These are phyloP conservation scores for Tolypocladium paradoxum DNA, from an alignment of 2,329 filamentous ascomycete genomes.

Conservation along the genomic window DNA sequence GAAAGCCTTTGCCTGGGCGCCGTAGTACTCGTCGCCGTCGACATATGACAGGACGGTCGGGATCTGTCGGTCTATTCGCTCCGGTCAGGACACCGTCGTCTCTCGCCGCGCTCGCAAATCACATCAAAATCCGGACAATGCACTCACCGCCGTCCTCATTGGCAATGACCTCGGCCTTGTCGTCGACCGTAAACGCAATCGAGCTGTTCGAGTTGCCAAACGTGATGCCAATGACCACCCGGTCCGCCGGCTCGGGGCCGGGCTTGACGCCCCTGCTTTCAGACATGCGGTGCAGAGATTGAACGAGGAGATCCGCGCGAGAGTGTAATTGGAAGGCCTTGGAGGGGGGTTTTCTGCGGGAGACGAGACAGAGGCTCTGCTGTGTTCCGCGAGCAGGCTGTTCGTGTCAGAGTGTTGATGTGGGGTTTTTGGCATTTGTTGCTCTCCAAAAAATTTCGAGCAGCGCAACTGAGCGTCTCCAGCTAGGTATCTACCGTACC, in stretches of 20 bases:
- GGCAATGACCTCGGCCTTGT: constrained; percentile 94
- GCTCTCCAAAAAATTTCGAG: constrained; percentile 11
- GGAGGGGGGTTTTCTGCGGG: not conserved
- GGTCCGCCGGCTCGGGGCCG: constrained; percentile 43
- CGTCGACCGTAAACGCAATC: constrained; percentile 85
- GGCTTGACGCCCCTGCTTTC: constrained; percentile 31
- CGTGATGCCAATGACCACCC: constrained; percentile 81
- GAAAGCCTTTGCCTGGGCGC: constrained; percentile 88
- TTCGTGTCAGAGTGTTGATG: not conserved
- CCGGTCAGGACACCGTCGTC: not conserved
- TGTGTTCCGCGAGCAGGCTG: not conserved
- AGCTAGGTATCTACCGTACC: too few species aligned
- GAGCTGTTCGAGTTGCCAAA: constrained; percentile 99
- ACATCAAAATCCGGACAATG: not conserved
- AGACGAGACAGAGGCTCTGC: constrained; percentile 1
- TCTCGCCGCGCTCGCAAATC: not conserved
- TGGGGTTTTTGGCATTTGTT: constrained; percentile 3
- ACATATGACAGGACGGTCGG: constrained; percentile 91
- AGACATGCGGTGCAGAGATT: constrained; percentile 27
- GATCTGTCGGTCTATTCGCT: constrained; percentile 75
- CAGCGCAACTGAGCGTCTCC: not conserved
- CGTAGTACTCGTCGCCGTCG: constrained; percentile 92
- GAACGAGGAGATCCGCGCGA: constrained; percentile 1
- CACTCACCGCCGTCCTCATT: constrained; percentile 89
- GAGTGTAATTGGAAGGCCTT: not conserved